Evolutionary conservation across 1,284 basidiomycete species (phyloP).

Genomic region (Cryptococcus sp.): DNA sequence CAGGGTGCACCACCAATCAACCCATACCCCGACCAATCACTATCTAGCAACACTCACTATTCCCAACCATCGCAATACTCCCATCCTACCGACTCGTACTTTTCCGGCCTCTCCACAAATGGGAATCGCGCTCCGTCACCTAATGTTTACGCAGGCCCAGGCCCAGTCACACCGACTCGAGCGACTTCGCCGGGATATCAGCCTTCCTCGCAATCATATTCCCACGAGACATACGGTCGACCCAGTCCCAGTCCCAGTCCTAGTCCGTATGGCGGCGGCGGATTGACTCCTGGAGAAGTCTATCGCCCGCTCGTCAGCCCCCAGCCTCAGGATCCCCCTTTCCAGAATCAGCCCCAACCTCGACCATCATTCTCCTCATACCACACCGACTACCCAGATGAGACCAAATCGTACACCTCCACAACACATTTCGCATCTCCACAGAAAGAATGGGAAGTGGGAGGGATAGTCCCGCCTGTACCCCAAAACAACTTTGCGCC

Average conservation of each 20-base stretch:
- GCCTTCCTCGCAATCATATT: slow-evolving; percentile 4
- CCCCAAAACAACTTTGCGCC: slow-evolving; percentile 12
- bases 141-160: neutral
- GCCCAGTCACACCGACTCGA: neutral
- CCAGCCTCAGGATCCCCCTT: slow-evolving; percentile 11
- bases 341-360: slow-evolving; percentile 15
- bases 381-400: slow-evolving; percentile 33
- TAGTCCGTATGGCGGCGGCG: slow-evolving; percentile 9
- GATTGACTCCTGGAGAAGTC: slow-evolving; percentile 11
- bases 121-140: slow-evolving; percentile 21
- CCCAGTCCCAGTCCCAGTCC: slow-evolving; percentile 15
- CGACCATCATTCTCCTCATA: slow-evolving; percentile 30
- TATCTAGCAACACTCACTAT: slow-evolving; percentile 3
- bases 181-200: slow-evolving; percentile 11
- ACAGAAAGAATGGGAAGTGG: slow-evolving; percentile 42
- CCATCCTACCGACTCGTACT: slow-evolving; percentile 21
- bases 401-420: slow-evolving; percentile 41
- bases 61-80: slow-evolving; percentile 13
- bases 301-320: slow-evolving; percentile 2
- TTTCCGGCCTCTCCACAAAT: slow-evolving; percentile 18
- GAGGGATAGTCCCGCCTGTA: slow-evolving; percentile 27
- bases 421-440: slow-evolving; percentile 32
- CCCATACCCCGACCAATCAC: no score
- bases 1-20: slow-evolving; percentile 1
- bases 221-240: slow-evolving; percentile 19